Evolutionary conservation across 306 rosid species (phyloP).

Genomic region (Oemleria cerasiformis): DNA sequence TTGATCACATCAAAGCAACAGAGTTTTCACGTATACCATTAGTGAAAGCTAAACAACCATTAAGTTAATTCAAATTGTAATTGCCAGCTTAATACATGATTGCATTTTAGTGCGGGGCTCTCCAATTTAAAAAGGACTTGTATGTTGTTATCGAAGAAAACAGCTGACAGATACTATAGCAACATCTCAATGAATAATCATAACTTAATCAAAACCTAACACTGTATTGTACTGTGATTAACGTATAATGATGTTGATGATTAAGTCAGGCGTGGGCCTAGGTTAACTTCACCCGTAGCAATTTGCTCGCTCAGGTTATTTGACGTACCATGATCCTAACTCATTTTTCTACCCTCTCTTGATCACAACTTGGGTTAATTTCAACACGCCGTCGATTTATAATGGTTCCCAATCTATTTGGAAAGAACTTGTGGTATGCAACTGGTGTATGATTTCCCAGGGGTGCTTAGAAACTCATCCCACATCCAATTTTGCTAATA

Average conservation of each 20-base stretch:
- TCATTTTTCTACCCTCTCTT: too few species aligned
- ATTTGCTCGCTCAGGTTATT: background rate
- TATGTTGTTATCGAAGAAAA: background rate
- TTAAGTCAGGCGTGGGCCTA: background rate
- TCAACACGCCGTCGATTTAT: too few species aligned
- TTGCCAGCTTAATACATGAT: background rate
- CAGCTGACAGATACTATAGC: background rate
- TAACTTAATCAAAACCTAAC: too few species aligned
- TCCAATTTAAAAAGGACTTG: slow-evolving; percentile 2
- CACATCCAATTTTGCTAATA: background rate
- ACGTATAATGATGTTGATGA: background rate
- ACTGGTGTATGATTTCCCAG: too few species aligned
- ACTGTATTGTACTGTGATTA: background rate
- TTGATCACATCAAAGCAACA: background rate
- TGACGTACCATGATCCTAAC: too few species aligned
- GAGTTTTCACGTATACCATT: background rate
- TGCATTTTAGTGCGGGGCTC: slow-evolving; percentile 1
- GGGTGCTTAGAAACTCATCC: background rate
- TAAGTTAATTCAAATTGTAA: slow-evolving; percentile 15
- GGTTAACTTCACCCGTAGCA: background rate
- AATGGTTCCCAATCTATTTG: background rate
- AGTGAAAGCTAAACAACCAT: slow-evolving; percentile 2
- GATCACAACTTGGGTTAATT: too few species aligned
- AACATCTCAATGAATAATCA: too few species aligned
- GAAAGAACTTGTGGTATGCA: background rate